Percentiles rank a stretch among this genome's conserved stretches.
These are phyloP conservation scores for Candida golubevii DNA, from an alignment of 805 yeast genomes.

Conservation along the genomic window DNA sequence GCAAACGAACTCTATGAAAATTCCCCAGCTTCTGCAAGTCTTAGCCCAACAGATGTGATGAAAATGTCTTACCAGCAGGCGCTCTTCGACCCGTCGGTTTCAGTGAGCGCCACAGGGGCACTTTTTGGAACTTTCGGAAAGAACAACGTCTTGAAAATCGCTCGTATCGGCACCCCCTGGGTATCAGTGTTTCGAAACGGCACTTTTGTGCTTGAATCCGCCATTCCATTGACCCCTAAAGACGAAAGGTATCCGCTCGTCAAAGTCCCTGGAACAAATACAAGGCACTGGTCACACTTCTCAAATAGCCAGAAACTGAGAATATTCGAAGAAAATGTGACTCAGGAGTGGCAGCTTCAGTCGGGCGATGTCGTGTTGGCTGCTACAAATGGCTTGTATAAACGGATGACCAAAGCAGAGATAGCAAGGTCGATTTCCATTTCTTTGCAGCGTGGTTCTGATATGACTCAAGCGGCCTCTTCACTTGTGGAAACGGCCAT, in stretches of 20 bases:
- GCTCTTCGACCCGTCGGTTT: background rate
- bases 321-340: background rate
- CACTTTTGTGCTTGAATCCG: background rate
- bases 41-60: background rate
- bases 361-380: constrained; percentile 3
- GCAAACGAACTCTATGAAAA: background rate
- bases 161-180: background rate
- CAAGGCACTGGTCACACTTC: background rate
- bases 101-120: background rate
- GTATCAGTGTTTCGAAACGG: background rate
- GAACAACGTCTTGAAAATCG: background rate
- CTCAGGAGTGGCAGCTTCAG: background rate
- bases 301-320: background rate
- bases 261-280: background rate
- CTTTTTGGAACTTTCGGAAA: background rate
- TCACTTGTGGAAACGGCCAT: constrained; percentile 1
- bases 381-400: constrained; percentile 3
- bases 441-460: background rate
- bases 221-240: background rate
- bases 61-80: background rate
- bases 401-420: background rate
- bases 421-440: background rate
- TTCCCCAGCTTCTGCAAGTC: background rate
- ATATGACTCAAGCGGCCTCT: constrained; percentile 2
- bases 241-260: background rate